Conservation (phyloP, 345 rosid genomes). For the Bruguiera sexangula region DNA sequence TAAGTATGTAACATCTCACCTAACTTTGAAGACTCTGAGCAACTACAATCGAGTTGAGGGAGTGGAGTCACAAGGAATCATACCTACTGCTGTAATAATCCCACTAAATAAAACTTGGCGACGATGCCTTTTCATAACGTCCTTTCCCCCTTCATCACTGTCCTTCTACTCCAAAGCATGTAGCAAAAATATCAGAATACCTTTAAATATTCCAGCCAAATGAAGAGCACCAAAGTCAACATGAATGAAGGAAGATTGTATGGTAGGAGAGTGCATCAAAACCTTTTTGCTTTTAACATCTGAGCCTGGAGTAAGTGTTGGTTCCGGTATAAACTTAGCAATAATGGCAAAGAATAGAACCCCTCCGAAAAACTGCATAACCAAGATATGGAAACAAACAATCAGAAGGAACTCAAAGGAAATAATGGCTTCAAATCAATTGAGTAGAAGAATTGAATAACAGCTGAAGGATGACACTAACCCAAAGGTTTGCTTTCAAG, state of each 20-base stretch:
- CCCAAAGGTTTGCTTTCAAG: constrained; percentile 96
- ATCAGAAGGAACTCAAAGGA: constrained; percentile 14
- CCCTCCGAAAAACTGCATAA: constrained; percentile 83
- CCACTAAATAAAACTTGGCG: constrained; percentile 91
- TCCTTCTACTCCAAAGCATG: constrained; percentile 51
- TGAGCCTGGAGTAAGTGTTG: constrained; percentile 54
- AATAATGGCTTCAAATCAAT: constrained; percentile 4
- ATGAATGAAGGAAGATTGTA: constrained; percentile 6
- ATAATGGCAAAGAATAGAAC: constrained; percentile 79
- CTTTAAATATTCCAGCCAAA: constrained; percentile 6
- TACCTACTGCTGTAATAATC: constrained; percentile 89
- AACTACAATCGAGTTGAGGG: constrained; percentile 4
- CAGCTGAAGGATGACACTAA: constrained; percentile 33
- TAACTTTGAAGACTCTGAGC: background rate
- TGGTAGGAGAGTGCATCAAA: constrained; percentile 12
- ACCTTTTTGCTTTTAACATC: constrained; percentile 75
- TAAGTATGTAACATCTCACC: background rate
- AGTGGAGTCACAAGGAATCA: constrained; percentile 15
- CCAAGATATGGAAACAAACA: constrained; percentile 29
- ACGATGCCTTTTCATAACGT: constrained; percentile 78
- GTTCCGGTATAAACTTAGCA: constrained; percentile 90
- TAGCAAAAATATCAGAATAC: constrained; percentile 21
- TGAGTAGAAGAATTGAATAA: constrained; percentile 15
- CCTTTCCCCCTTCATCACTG: constrained; percentile 75
- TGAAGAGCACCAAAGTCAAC: constrained; percentile 1